Base-by-base conservation (phyloP, 805 yeast species). In the Candida mattraensis region DNA sequence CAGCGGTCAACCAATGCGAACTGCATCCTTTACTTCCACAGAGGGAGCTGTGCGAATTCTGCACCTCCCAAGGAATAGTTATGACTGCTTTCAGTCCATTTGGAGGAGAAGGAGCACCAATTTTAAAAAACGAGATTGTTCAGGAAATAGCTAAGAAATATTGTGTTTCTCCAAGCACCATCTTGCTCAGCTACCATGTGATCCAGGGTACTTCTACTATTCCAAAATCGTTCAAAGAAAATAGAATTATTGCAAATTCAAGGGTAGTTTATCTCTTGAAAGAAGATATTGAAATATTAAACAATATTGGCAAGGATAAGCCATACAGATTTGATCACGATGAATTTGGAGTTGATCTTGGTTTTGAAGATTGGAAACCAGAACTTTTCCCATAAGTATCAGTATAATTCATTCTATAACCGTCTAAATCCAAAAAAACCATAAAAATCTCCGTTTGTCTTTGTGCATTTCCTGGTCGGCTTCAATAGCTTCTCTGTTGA, bases 111-210 rank as follows among this genome's bases (percentile, higher is more conserved):
- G 66, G 65, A 25, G 61, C 72, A 14, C 72, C 74, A 3, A 34
- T 67, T n/a, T 47, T 66, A 28, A 47, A 53, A 28, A 56, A 65
- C 33, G 53, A 51, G 16, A 48, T 53, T 8, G 47, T 69, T 11
- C 35, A 59, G 28, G 58, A 67, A 36, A 54, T 83, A 28, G 84
- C 87, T 9, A 52, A 68, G 39, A 74, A 74, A 57, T 70, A 81
- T 50, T 53, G 56, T 14, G 73, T 69, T 5, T 56, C 70, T 11
- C 63, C 72, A 0, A 76, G 74, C 66, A 75, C 37, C 82, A 81
- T 9, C 5, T 74, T 73, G 2, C 57, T 83, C 47, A 39, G 49
- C 60, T 48, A 60, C 37, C 50, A 40, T 13, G 32, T 45, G 24
- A 17, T 10, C 7, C 30, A 56, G 12, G 69, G 67, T 1, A 54